phyloP scores from a whole-genome alignment of 352 stramenopile genomes.

The Phytophthora litchii region DNA sequence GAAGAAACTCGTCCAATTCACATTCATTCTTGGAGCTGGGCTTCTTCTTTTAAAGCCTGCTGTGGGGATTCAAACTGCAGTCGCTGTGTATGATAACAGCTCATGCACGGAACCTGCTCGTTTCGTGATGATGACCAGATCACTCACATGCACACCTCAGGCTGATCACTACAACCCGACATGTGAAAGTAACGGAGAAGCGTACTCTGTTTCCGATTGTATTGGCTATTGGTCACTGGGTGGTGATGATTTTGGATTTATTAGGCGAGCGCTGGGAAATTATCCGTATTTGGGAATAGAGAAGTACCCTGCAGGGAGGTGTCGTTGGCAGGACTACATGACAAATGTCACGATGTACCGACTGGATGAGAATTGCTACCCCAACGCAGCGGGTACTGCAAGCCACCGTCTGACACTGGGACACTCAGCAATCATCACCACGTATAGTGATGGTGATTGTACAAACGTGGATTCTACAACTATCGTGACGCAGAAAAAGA shows the following conservation, averaged over 20 bases:
- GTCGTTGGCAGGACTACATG: background rate
- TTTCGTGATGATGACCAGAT: too few relatives aligned
- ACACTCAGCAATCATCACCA: slow-evolving; percentile 9
- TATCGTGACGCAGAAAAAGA: background rate
- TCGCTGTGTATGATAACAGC: too few relatives aligned
- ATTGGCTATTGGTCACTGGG: slow-evolving; percentile 1
- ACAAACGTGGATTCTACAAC: background rate
- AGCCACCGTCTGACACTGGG: slow-evolving; percentile 14
- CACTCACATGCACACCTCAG: slow-evolving; percentile 5
- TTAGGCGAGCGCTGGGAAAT: background rate
- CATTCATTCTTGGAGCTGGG: too few relatives aligned
- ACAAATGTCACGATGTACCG: slow-evolving; percentile 2
- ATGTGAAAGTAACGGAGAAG: background rate
- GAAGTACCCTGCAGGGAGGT: background rate
- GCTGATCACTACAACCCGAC: slow-evolving; percentile 5
- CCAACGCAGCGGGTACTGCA: slow-evolving; percentile 12
- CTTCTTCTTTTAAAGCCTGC: too few relatives aligned
- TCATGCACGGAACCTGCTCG: too few relatives aligned
- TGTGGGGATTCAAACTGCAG: too few relatives aligned
- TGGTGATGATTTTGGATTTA: slow-evolving; percentile 9
- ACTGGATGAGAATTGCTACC: slow-evolving; percentile 17
- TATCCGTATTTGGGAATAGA: slow-evolving; percentile 9
- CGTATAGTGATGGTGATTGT: slow-evolving; percentile 11
- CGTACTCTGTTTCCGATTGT: slow-evolving; percentile 17
- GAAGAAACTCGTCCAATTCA: too few relatives aligned